phyloP scores from a whole-genome alignment of 2,329 filamentous ascomycete species.

The Lanzia echinophila region DNA sequence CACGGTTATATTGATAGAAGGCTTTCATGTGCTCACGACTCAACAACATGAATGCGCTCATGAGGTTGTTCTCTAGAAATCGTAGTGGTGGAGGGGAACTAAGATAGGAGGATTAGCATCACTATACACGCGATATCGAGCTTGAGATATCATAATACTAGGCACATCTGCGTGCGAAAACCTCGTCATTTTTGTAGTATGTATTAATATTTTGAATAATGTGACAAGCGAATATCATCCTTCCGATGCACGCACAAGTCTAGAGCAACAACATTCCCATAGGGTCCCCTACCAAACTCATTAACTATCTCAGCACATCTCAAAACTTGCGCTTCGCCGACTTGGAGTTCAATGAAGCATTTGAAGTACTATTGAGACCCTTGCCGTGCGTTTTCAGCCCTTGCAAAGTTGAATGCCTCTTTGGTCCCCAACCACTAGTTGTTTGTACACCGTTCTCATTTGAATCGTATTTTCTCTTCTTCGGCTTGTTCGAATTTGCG shows the following conservation, averaged over 20 bases:
- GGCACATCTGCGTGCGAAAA: not conserved
- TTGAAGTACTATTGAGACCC: constrained; percentile 15
- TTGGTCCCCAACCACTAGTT: constrained; percentile 15
- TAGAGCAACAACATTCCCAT: not conserved
- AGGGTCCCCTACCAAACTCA: not conserved
- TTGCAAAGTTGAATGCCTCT: constrained; percentile 12
- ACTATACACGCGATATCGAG: no score
- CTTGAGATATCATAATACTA: no score
- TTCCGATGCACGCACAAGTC: not conserved
- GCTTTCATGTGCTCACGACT: no score
- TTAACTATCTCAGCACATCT: not conserved
- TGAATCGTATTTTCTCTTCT: not conserved
- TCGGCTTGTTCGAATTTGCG: constrained; percentile 2
- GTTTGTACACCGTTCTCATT: constrained; percentile 11
- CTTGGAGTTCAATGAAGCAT: constrained; percentile 14
- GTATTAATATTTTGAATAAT: no score
- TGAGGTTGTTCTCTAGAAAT: no score
- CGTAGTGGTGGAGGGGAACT: no score
- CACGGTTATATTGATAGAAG: no score
- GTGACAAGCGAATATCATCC: no score
- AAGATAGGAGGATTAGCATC: no score
- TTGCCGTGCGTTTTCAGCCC: constrained; percentile 12
- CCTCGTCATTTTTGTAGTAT: no score
- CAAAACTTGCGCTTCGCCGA: constrained; percentile 13
- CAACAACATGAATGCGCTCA: no score